Evolutionary conservation across 805 yeast genomes (phyloP).

Genomic region (Spathaspora passalidarum): DNA sequence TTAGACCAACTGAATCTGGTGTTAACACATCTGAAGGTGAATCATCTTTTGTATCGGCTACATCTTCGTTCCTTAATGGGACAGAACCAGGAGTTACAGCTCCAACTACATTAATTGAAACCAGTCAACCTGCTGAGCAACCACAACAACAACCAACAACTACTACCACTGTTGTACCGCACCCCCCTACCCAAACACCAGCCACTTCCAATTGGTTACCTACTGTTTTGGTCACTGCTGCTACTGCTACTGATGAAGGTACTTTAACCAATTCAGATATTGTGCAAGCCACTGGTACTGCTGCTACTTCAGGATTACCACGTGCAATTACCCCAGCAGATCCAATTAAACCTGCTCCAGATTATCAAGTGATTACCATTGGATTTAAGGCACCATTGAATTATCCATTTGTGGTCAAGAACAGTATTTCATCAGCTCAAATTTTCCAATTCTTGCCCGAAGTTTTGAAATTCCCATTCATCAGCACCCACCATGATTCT

Average conservation of each 20-base stretch:
- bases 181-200: slow-evolving; percentile 9
- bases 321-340: slow-evolving; percentile 72
- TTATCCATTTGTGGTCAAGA: slow-evolving; percentile 76
- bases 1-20: too few species aligned
- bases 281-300: slow-evolving; percentile 27
- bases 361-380: slow-evolving; percentile 58
- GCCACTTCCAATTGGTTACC: slow-evolving; percentile 33
- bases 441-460: slow-evolving; percentile 81
- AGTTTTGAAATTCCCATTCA: slow-evolving; percentile 63
- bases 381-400: slow-evolving; percentile 80
- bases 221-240: slow-evolving; percentile 27
- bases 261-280: slow-evolving; percentile 29
- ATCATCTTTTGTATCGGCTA: too few species aligned
- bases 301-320: slow-evolving; percentile 56
- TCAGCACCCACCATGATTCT: slow-evolving; percentile 13
- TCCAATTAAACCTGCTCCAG: slow-evolving; percentile 43
- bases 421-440: slow-evolving; percentile 77
- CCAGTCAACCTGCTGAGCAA: neutral
- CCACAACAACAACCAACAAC: neutral
- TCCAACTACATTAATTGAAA: too few species aligned
- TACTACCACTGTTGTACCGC: neutral
- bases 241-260: slow-evolving; percentile 12
- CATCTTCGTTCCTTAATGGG: too few species aligned
- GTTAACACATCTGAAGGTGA: neutral
- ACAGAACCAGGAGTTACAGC: too few species aligned